Evolutionary conservation across 1,284 basidiomycete genomes (phyloP), one percentile per base, ranked within the genome.

Genomic region (Ustilago hordei): DNA sequence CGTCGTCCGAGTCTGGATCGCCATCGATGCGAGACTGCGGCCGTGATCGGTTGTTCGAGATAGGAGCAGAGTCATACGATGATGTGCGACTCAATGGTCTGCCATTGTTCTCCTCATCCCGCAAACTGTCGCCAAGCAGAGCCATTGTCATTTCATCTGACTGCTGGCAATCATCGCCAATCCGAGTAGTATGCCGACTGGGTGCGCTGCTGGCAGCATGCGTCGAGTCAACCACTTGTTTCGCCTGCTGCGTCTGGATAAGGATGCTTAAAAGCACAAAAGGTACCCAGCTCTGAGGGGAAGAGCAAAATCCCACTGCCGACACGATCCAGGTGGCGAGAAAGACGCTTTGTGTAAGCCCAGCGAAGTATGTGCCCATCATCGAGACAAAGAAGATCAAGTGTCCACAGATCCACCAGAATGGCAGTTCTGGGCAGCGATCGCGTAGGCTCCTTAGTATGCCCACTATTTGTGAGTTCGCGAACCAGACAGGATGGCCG

Each of bases 231-330:
- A 57, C 53, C 13, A 60, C 35, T 8, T 43, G 45, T 34, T 56
- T 53, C 35, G 50, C 57, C 17, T 71, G 60, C 52, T 75, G 74
- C n/a, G 74, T 74, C 34, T 77, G 68, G 15, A 82, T 68, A 19
- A 79, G 41, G 19, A 67, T 62, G 75, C 86, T 67, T 39, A 88
- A 85, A 34, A 88, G 67, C 8, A 86, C 86, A 61, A 87, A 88
- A 2, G 88, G 88, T 3, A 87, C 86, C 88, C 88, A 89, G 67
- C 87, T 87, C 3, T 86, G 79, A 12, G 89, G 74, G 7, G 88
- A 87, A 88, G 88, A 89, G 41, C 86, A 87, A 68, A 89, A 87
- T 1, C 89, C 89, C 6, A 88, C 88, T 13, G 87, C 66, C 1
- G 86, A 87, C 32, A 90, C 87, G 45, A 90, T 81, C 7, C 84